Evolutionary conservation across 805 yeast species (phyloP), one percentile per base, ranked within the genome.

Genomic region (Kluyveromyces starmeri): DNA sequence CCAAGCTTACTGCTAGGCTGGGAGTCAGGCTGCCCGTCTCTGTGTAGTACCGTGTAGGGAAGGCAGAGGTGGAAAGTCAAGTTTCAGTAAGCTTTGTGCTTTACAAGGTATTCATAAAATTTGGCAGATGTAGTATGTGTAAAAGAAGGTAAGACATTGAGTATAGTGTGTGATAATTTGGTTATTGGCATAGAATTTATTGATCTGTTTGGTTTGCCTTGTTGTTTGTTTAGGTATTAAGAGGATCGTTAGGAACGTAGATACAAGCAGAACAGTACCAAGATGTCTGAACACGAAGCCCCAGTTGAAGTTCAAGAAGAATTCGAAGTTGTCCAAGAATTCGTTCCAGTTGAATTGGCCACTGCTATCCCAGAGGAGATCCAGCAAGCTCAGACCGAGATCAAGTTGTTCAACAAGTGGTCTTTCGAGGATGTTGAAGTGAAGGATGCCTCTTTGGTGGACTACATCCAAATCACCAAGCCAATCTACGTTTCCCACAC

Each of bases 401-500:
- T 92, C 70, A 89, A 86, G 74, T 80, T 92, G 64, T 92, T 92
- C 89, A 92, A 92, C 95, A 92, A 89, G 74, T 92, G 98, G 98
- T 79, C 96, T 53, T 94, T 83, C 66, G 94, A 88, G 70, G 96
- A 85, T 46, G 92, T 92, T 61, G 92, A 88, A 70, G 85, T 92
- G 59, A 86, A 85, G 78, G 99, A 92, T 68, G 82, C 94, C 65
- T 89, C 98, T 50, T 78, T 92, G 68, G 86, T 92, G 62, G 98
- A 92, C 74, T 92, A 92, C 92, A 73, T 92, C 60, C 97, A 89
- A 76, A 74, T 92, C 72, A 83, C 94, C 71, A 83, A 83, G 68
- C 96, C 98, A 66, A 94, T 86, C 61, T 92, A 86, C 62, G 92
- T 88, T 48, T 75, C 96, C 62, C 98, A 92, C 92, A 85, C 97